Conservation (phyloP, 176 grass and related monocot genomes). For the Chloris gayana region DNA sequence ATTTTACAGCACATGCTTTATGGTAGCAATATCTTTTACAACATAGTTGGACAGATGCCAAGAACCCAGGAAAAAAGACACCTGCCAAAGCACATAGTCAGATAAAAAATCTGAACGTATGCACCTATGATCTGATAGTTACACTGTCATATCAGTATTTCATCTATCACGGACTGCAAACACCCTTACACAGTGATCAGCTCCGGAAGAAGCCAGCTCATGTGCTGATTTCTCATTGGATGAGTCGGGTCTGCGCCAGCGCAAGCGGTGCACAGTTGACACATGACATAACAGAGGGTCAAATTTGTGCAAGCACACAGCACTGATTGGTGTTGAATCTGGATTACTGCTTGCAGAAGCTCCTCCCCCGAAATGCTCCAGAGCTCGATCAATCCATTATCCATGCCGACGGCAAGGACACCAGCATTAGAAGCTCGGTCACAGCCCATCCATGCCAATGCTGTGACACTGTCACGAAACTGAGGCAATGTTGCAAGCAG, state of each 20-base stretch:
- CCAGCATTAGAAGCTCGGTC: slow-evolving; percentile 59
- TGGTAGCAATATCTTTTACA: slow-evolving; percentile 40
- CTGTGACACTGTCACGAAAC: slow-evolving; percentile 91
- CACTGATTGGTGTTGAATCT: slow-evolving; percentile 29
- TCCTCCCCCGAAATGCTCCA: slow-evolving; percentile 63
- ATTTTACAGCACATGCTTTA: too few relatives aligned
- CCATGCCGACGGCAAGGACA: slow-evolving; percentile 80
- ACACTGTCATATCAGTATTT: not conserved
- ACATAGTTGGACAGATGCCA: not conserved
- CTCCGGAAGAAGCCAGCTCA: slow-evolving; percentile 87
- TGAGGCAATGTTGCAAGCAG: slow-evolving; percentile 69
- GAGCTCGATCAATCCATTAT: slow-evolving; percentile 89
- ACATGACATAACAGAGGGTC: slow-evolving; percentile 79
- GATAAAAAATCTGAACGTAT: slow-evolving; percentile 14
- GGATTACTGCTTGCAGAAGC: not conserved
- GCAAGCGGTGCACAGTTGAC: slow-evolving; percentile 70
- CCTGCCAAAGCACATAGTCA: slow-evolving; percentile 6
- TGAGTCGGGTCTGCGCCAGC: slow-evolving; percentile 51
- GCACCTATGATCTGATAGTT: slow-evolving; percentile 1
- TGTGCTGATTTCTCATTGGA: slow-evolving; percentile 39
- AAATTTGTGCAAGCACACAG: slow-evolving; percentile 56
- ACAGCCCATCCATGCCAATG: slow-evolving; percentile 75
- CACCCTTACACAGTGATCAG: slow-evolving; percentile 88
- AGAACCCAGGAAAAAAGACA: not conserved
- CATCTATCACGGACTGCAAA: slow-evolving; percentile 54